phyloP scores from a whole-genome alignment of 2,329 filamentous ascomycete species.

The Plenodomus tracheiphilus region DNA sequence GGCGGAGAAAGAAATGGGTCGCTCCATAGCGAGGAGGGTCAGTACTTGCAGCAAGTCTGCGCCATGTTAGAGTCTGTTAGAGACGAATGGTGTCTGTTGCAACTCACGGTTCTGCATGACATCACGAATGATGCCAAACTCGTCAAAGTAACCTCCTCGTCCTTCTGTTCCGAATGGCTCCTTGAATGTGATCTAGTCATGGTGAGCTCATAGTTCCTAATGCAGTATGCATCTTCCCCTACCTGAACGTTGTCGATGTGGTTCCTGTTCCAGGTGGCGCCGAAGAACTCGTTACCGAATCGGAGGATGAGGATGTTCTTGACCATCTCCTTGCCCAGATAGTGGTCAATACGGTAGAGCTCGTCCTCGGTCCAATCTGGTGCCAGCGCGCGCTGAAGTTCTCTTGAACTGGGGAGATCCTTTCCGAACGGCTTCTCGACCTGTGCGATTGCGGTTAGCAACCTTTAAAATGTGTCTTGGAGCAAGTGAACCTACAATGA shows the following conservation, averaged over 20 bases:
- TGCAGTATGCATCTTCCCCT: constrained; percentile 20
- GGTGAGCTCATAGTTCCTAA: not conserved
- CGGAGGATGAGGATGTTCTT: constrained; percentile 98
- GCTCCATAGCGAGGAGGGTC: constrained; percentile 95
- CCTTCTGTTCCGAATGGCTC: constrained; percentile 98
- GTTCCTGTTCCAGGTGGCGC: constrained; percentile 97
- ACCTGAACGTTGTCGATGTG: constrained; percentile 98
- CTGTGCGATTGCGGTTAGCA: constrained; percentile 51
- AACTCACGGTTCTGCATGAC: constrained; percentile 93
- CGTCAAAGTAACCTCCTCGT: constrained; percentile 97
- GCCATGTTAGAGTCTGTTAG: constrained; percentile 16
- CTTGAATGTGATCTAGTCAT: constrained; percentile 84
- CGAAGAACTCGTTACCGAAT: constrained; percentile 98
- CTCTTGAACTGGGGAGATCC: constrained; percentile 89
- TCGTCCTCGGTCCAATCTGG: constrained; percentile 99
- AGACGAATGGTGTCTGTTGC: not conserved
- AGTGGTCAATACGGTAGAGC: constrained; percentile 98
- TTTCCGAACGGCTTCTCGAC: constrained; percentile 99
- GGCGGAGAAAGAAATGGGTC: constrained; percentile 95
- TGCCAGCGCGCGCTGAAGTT: constrained; percentile 91
- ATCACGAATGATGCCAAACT: constrained; percentile 98
- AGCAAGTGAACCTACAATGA: constrained; percentile 69
- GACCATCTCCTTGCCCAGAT: constrained; percentile 99
- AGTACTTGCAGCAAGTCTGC: constrained; percentile 87
- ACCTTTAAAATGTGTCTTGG: constrained; percentile 5